A percentile compares a stretch with the other conserved stretches of the same genome.
Evolutionary conservation across 1,284 basidiomycete genomes (phyloP).

Genomic region (Rhodotorula sp.): DNA sequence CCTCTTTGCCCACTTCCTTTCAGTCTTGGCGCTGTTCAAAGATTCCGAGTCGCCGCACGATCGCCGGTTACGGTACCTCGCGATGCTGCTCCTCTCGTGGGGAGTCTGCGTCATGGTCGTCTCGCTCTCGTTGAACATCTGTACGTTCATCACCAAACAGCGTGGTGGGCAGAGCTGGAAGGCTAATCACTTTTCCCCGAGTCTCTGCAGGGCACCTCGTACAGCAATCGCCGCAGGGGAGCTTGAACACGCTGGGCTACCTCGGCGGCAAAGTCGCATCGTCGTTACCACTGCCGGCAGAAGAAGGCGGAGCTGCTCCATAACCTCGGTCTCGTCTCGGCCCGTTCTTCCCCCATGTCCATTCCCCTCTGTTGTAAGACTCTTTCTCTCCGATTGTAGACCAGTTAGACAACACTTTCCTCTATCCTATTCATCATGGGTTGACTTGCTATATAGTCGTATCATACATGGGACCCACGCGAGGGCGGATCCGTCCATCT

Average conservation of each 20-base stretch:
- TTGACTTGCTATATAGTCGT: no score
- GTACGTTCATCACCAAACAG: constrained; percentile 10
- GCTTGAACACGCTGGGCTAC: constrained; percentile 17
- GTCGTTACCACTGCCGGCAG: constrained; percentile 2
- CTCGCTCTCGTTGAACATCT: constrained; percentile 54
- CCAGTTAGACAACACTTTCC: not conserved
- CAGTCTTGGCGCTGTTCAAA: constrained; percentile 61
- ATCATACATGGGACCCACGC: not conserved
- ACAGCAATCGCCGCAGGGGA: not conserved
- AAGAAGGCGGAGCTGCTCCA: not conserved
- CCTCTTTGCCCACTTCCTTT: not conserved
- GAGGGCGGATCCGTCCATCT: not conserved
- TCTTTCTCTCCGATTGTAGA: no score
- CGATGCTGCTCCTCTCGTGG: constrained; percentile 69
- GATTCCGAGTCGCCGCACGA: constrained; percentile 54
- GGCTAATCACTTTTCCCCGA: no score
- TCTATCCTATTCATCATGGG: no score
- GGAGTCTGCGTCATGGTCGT: constrained; percentile 80
- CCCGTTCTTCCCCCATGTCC: not conserved
- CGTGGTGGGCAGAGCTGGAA: no score
- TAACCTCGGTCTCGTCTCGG: not conserved
- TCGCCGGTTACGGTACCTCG: constrained; percentile 61
- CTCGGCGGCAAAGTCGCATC: constrained; percentile 20
- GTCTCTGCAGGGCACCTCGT: constrained; percentile 21
- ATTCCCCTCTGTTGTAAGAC: no score